Conservation (phyloP, 169 alveolate species). For the Cryptosporidium viatorum region DNA sequence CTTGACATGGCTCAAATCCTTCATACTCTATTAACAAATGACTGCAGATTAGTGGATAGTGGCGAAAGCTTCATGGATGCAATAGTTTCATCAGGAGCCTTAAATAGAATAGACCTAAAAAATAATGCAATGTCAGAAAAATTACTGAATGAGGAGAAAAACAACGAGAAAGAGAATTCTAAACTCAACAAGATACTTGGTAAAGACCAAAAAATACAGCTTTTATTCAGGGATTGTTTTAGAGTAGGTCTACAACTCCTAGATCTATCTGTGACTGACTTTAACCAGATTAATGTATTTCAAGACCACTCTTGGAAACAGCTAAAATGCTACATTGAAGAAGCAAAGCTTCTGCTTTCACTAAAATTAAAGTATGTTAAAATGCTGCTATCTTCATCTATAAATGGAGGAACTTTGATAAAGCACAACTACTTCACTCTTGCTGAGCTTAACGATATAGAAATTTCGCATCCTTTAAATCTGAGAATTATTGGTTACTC, state of each 20-base stretch:
- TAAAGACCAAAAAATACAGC: conserved; percentile 50
- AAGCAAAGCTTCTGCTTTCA: conserved; percentile 28
- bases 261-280: conserved; percentile 6
- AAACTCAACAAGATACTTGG: not conserved
- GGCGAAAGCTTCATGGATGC: conserved; percentile 37
- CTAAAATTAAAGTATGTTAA: conserved; percentile 41
- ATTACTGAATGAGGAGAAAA: not conserved
- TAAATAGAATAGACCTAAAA: not conserved
- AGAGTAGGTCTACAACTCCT: conserved; percentile 66
- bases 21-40: conserved; percentile 47
- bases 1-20: conserved; percentile 60
- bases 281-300: not conserved
- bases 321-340: conserved; percentile 57
- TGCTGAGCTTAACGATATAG: conserved; percentile 57
- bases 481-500: conserved; percentile 47
- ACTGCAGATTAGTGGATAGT: conserved; percentile 24
- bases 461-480: conserved; percentile 59
- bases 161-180: not conserved
- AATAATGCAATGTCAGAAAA: not conserved
- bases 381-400: conserved; percentile 46
- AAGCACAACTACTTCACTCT: conserved; percentile 62
- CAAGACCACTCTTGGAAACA: conserved; percentile 28
- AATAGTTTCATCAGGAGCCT: conserved; percentile 27
- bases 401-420: conserved; percentile 18
- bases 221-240: conserved; percentile 44